Conservation (phyloP, 2,329 filamentous ascomycete species). For the Dothideomycetidae sp. region DNA sequence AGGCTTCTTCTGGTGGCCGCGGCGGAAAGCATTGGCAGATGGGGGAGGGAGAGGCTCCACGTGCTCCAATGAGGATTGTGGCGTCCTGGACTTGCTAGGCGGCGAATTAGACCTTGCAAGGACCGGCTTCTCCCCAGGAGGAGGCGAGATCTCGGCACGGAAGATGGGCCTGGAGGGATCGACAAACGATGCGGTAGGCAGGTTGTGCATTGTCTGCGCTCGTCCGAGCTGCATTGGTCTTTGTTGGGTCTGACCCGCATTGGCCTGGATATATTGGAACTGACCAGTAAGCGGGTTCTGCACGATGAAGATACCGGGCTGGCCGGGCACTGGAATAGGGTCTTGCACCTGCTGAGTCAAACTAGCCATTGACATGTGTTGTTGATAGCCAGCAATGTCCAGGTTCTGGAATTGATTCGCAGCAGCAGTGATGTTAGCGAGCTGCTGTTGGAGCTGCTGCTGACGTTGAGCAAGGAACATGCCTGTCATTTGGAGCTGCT, state of each 20-base stretch:
- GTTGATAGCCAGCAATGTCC: conserved; percentile 42
- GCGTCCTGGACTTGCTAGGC: conserved; percentile 50
- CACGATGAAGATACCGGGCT: conserved; percentile 66
- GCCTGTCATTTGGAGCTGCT: conserved; percentile 81
- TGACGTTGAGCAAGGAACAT: conserved; percentile 88
- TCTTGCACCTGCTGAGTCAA: conserved; percentile 48
- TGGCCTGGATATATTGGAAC: conserved; percentile 66
- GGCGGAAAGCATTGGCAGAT: conserved; percentile 82
- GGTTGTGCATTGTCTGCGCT: conserved; percentile 13
- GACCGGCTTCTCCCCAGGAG: conserved; percentile 40
- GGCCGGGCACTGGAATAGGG: conserved; percentile 48
- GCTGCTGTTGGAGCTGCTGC: conserved; percentile 85
- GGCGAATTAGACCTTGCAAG: conserved; percentile 51
- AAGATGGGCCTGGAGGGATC: conserved; percentile 40
- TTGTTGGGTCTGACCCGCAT: conserved; percentile 35
- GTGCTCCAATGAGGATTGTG: conserved; percentile 41
- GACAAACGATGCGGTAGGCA: conserved; percentile 20
- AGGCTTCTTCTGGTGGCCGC: conserved; percentile 76
- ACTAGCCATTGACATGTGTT: conserved; percentile 38
- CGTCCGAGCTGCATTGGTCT: conserved; percentile 20
- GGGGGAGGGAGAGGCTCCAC: conserved; percentile 67
- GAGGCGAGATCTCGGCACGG: conserved; percentile 69
- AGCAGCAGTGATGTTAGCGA: conserved; percentile 68
- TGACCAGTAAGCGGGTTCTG: conserved; percentile 80
- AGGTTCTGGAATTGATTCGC: conserved; percentile 39